These are phyloP conservation scores for Malbranchea cinnamomea DNA, from an alignment of 2,329 filamentous ascomycete species.

Conservation along the genomic window DNA sequence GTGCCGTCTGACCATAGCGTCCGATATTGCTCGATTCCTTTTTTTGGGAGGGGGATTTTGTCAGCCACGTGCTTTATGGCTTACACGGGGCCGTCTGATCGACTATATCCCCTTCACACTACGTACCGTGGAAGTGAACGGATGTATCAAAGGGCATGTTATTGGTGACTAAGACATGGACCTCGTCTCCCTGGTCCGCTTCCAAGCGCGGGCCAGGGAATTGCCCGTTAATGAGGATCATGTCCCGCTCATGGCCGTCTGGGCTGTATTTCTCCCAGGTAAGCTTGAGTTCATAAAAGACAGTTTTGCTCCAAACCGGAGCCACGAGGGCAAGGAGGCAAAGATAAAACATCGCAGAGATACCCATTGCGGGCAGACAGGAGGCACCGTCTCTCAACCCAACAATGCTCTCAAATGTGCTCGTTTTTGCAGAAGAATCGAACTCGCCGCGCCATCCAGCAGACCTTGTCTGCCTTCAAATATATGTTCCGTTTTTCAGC, in stretches of 20 bases:
- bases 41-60: too few relatives aligned
- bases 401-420: neutral
- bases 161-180: constrained; percentile 17
- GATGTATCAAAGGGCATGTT: constrained; percentile 17
- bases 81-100: too few relatives aligned
- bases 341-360: neutral
- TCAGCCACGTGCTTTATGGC: too few relatives aligned
- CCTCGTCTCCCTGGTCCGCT: constrained; percentile 17
- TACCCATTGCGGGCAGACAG: constrained; percentile 1
- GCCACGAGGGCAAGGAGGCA: neutral
- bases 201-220: constrained; percentile 16
- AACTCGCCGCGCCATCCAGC: too few relatives aligned
- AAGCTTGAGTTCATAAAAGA: constrained; percentile 1
- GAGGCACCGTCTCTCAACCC: too few relatives aligned
- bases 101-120: too few relatives aligned
- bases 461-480: too few relatives aligned
- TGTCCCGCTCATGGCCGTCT: constrained; percentile 7
- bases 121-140: constrained; percentile 19
- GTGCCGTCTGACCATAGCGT: constrained; percentile 41
- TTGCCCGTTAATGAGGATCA: constrained; percentile 17
- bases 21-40: neutral
- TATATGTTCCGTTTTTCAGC: too few relatives aligned
- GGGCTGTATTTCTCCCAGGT: constrained; percentile 1
- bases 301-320: neutral
- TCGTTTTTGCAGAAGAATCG: neutral